Evolutionary conservation across 2,329 filamentous ascomycete species (phyloP), one percentile per base, ranked within the genome.

Genomic region (Arachnopeziza araneosa): DNA sequence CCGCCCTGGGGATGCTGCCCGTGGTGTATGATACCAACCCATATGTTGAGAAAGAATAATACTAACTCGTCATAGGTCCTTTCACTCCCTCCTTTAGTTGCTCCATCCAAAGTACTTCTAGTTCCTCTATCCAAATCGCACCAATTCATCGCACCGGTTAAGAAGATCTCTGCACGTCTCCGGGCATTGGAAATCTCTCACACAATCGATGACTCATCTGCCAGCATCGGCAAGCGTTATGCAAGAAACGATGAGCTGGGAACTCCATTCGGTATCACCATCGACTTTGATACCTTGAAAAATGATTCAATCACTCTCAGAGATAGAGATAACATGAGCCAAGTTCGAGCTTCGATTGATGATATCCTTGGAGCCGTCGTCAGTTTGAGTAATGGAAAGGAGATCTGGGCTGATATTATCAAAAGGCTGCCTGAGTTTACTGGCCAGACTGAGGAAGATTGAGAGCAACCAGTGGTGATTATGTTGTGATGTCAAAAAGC

Each of bases 231-330:
- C 74, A 96, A 96, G 82, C 89, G 93, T 57, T 97, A 96, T 76
- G 86, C 89, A 72, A 87, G 95, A 70, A 97, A 97, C 74, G 93
- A 98, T 75, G 93, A 98, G 78, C 84, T 97, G 61, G 93, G 93
- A 70, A 98, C 95, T 52, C 91, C 93, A 7, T 87, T 97, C 66
- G 93, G 92, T 73, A 87, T 98, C 75, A 98, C 93, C 0, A 84
- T 97, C 61, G 93, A 98, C 75, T 98, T 97, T 83, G 90, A 98
- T 80, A 96, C 91, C 52, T 79, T 96, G 67, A 86, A 96, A 76
- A 92, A 97, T 74, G 85, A 85, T 72, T 89, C 88, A 9, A 84
- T 96, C 72, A 98, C 93, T 1, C 83, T 98, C 66, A 83, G 93
- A 72, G 93, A 98, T 74, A 88, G 92, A 65, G 93, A 98, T 77